Conservation (phyloP, 1,284 basidiomycete genomes). For the Sanguinoderma infundibulare region DNA sequence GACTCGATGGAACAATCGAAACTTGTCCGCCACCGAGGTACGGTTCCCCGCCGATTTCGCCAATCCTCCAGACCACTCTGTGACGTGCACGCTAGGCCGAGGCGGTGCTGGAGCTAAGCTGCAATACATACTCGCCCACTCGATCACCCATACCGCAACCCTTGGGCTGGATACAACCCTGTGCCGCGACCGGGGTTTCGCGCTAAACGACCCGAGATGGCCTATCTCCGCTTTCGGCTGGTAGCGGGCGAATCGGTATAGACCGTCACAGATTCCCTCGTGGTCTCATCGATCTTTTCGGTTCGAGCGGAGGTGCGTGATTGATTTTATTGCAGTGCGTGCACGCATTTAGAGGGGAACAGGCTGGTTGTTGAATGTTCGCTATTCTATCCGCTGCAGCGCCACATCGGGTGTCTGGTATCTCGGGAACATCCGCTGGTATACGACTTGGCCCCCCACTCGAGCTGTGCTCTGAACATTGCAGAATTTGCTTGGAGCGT, state of each 20-base stretch:
- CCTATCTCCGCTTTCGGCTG: background rate
- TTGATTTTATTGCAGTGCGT: no score
- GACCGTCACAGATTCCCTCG: background rate
- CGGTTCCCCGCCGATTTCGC: background rate
- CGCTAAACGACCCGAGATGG: background rate
- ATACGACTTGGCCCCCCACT: background rate
- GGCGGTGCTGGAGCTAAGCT: background rate
- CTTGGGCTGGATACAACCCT: background rate
- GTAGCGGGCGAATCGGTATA: background rate
- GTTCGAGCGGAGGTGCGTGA: background rate
- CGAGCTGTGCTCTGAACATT: background rate
- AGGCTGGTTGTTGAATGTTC: no score
- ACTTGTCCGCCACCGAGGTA: no score
- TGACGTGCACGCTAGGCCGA: background rate
- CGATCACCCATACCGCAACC: background rate
- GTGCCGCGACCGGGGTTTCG: background rate
- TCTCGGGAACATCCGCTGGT: no score
- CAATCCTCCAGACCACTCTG: no score
- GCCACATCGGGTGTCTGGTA: background rate
- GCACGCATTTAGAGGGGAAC: no score
- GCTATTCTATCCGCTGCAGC: background rate
- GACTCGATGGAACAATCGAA: background rate
- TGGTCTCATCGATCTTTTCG: background rate
- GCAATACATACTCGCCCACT: slow-evolving; percentile 1
- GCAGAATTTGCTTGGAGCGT: background rate